Base-by-base conservation (phyloP, 2,329 filamentous ascomycete genomes). In the Hypoxylon sp. region DNA sequence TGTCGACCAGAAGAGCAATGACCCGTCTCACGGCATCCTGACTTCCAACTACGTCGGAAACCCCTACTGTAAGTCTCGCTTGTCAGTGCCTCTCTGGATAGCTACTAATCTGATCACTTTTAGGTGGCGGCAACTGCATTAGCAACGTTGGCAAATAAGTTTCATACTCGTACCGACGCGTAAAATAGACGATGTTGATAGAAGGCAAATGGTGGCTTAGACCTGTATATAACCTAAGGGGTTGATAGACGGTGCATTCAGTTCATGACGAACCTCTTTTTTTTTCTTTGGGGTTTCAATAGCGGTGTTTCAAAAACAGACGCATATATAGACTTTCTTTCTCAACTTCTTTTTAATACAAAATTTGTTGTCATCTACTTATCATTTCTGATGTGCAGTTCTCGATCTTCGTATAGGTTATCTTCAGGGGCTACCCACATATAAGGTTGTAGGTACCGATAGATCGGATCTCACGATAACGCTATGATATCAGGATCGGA, bases 31-130 rank as follows among this genome's bases (percentile, higher is more conserved):
- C 2, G 69, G 69, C 3, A 72, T 72, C 49, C 46, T 72, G 31
- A 72, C 69, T 11, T 72, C 64, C 53, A 72, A 72, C 61, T 72
- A 72, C 49, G 69, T 69, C 20, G 61, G 57, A 14, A 58, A 65
- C 51, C 66, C 66, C 22, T 69, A 54, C 40, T 69, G 66, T 65
- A 59, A 63, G 64, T 59, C 25, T 33, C 10, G 37, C n/a, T 42
- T n/a, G 1, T 7, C n/a, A 42, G n/a, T n/a, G 3, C 37, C 37
- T 3, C 7, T 17, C n/a, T 42, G 7, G n/a, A 17, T n/a, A 42
- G 6, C 2, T 8, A 3, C 37, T 42, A 42, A 42, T 17, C 3
- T 42, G n/a, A 42, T 42, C 6, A 2, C 37, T 56, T 35, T 20
- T 30, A 66, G 63, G 63, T 17, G 63, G 63, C 8, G 63, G 63